Conservation (phyloP, 805 yeast genomes). For the Dipodascopsis uninucleata region DNA sequence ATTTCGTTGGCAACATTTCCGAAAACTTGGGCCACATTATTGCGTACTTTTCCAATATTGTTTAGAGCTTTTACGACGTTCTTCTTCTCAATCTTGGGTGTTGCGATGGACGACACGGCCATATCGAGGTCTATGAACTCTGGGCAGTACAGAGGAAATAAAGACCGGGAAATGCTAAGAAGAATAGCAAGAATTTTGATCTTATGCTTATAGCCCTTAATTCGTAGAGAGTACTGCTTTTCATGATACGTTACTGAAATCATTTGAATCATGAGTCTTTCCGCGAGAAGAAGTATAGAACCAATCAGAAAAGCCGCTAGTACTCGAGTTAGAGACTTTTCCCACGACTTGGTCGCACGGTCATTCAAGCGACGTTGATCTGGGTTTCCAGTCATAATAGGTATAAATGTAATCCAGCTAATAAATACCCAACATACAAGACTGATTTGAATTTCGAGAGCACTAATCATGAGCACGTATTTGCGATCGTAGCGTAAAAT, state of each 20-base stretch:
- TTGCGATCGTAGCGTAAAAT: constrained; percentile 35
- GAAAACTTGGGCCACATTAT: constrained; percentile 16
- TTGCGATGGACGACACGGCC: constrained; percentile 27
- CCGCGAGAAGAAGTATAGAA: constrained; percentile 38
- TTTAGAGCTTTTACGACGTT: constrained; percentile 7
- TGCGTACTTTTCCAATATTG: constrained; percentile 12
- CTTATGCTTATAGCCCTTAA: constrained; percentile 37
- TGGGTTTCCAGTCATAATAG: constrained; percentile 22
- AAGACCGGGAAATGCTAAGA: constrained; percentile 35
- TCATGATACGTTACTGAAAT: constrained; percentile 41
- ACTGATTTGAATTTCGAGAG: constrained; percentile 37
- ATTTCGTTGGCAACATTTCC: constrained; percentile 11
- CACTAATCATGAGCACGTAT: constrained; percentile 35
- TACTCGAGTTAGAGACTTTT: constrained; percentile 35
- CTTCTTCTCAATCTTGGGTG: constrained; percentile 9
- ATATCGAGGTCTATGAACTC: constrained; percentile 40
- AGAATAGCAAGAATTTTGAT: constrained; percentile 33
- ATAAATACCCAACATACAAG: constrained; percentile 38
- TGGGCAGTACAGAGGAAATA: constrained; percentile 36
- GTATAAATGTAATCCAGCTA: constrained; percentile 36
- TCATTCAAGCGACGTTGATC: constrained; percentile 9
- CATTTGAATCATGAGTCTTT: constrained; percentile 38
- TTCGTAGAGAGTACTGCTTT: constrained; percentile 39
- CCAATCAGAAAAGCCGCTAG: constrained; percentile 39
- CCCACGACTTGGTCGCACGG: constrained; percentile 36